Conservation (phyloP, 305 asterid genomes). For the Fraxinus paxiana region DNA sequence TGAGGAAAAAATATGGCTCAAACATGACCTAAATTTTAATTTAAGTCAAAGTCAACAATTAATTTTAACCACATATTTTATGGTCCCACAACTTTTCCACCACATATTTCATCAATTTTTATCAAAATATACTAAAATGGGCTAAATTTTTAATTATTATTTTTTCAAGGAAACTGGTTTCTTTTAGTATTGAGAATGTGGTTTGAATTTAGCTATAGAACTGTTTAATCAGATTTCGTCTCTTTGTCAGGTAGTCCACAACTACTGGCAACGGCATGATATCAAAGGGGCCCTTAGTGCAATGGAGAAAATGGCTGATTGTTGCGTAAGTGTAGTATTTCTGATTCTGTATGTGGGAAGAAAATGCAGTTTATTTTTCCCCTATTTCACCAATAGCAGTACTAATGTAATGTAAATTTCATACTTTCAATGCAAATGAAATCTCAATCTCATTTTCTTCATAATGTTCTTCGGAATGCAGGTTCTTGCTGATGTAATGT, state of each 20-base stretch:
- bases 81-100: too few relatives aligned
- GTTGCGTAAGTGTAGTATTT: slow-evolving; percentile 56
- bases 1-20: too few relatives aligned
- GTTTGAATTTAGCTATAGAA: not conserved
- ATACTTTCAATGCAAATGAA: slow-evolving; percentile 9
- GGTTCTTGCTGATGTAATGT: slow-evolving; percentile 90
- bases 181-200: slow-evolving; percentile 3
- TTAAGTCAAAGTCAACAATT: too few relatives aligned
- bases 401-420: slow-evolving; percentile 20
- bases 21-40: too few relatives aligned
- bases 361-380: not conserved
- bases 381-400: slow-evolving; percentile 7
- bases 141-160: not conserved
- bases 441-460: slow-evolving; percentile 17
- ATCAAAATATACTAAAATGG: too few relatives aligned
- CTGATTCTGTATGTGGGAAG: slow-evolving; percentile 23
- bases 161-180: not conserved
- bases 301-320: slow-evolving; percentile 74
- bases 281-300: slow-evolving; percentile 76
- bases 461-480: slow-evolving; percentile 35
- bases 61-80: too few relatives aligned
- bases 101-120: too few relatives aligned
- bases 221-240: not conserved
- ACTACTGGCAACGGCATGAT: slow-evolving; percentile 83
- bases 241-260: slow-evolving; percentile 59